Evolutionary conservation across 768 basidiomycete genomes (phyloP), one percentile per base, ranked within the genome.

Genomic region (Boletus sensibilis): DNA sequence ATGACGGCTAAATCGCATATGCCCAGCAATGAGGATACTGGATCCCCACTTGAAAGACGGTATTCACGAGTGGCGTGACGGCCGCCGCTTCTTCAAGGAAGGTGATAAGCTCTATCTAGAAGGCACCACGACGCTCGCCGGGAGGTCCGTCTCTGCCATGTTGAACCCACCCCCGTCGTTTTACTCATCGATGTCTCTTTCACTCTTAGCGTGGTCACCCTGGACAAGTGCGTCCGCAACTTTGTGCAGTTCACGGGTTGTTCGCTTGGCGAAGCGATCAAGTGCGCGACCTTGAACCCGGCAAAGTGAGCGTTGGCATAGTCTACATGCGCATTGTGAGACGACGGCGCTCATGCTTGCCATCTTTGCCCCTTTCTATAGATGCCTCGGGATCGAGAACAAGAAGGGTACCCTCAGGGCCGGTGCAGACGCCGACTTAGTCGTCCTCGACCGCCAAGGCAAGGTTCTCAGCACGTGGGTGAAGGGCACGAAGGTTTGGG

Each of bases 401-500:
- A 82, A 75, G 62, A 96, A 94, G 74, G 93, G 94, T 23, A 88
- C 88, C 20, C 75, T 95, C 23, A 80, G 86, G 46, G 74, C 88
- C 1, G 92, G 90, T n/a, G 90, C 85, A 31, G 89, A 94, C 68
- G 94, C 92, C 10, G 94, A 96, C 72, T 74, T 96, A 37, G 82
- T 86, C 38, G 83, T 94, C 27, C 79, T 94, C 44, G 85, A 90
- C 65, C 76, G 79, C 53, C 76, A 79, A 46, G 90, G 91, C 4
- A 74, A 78, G 45, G 84, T 89, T 16, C 71, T 86, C 35, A 81
- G 80, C 58, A 90, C 89, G 13, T 92, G 89, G 89, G 85, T 94
- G 20, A 81, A 75, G 60, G 93, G 91, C 6, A 83, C 79, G 69
- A 78, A 86, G 64, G 87, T 86, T 9, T 93, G 89, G 89, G 74